Percentiles rank a stretch among this genome's conserved stretches.
Evolutionary conservation across 768 basidiomycete species (phyloP).

Genomic region (Tephrocybe sp.): DNA sequence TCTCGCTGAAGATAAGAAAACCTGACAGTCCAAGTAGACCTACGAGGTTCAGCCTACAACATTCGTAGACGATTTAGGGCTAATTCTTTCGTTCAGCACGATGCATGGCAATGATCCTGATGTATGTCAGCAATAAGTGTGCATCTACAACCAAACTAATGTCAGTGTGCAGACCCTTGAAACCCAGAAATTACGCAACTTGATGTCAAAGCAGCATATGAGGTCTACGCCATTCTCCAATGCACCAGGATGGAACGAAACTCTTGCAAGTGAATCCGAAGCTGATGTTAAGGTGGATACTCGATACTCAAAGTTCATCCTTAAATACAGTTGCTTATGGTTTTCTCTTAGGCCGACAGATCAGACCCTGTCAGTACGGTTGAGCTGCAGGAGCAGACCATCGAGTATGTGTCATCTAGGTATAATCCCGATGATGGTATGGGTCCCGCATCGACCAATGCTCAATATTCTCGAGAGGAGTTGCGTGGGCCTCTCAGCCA

Average conservation of each 20-base stretch:
- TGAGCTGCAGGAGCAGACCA: conserved; percentile 39
- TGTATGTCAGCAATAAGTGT: conserved; percentile 24
- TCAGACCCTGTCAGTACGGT: conserved; percentile 17
- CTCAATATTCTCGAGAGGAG: conserved; percentile 38
- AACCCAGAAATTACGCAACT: conserved; percentile 50
- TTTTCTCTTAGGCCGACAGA: conserved; percentile 38
- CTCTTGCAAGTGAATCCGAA: conserved; percentile 60
- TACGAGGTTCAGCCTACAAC: conserved; percentile 21
- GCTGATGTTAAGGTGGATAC: conserved; percentile 55
- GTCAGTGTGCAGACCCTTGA: conserved; percentile 38
- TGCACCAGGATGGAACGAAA: conserved; percentile 74
- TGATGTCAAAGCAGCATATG: conserved; percentile 39
- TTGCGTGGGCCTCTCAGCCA: conserved; percentile 43
- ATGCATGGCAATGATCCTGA: conserved; percentile 60
- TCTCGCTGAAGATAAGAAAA: neutral
- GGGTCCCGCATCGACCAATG: conserved; percentile 25
- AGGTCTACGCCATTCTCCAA: conserved; percentile 47
- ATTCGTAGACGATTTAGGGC: neutral
- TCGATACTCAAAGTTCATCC: neutral
- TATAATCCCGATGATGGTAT: conserved; percentile 34
- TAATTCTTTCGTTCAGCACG: conserved; percentile 33
- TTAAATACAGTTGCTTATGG: neutral
- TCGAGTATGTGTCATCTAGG: conserved; percentile 38
- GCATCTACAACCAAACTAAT: neutral
- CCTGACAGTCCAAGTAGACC: conserved; percentile 15